phyloP scores from a whole-genome alignment of 768 basidiomycete species.

The Suillus weaverae region DNA sequence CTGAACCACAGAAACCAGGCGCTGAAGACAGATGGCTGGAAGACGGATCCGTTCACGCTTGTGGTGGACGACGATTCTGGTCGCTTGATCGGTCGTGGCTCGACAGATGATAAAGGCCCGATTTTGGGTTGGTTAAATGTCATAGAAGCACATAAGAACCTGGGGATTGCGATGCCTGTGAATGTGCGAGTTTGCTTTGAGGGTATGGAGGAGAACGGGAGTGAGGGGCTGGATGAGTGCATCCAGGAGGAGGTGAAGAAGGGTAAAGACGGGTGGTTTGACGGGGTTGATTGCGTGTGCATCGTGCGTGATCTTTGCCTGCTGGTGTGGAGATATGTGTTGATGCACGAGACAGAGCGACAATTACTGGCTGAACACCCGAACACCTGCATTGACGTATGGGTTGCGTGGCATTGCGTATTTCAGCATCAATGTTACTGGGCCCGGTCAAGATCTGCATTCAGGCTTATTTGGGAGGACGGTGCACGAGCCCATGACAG shows the following conservation, averaged over 20 bases:
- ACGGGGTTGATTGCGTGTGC: slow-evolving; percentile 89
- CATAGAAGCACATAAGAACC: slow-evolving; percentile 75
- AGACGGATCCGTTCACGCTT: slow-evolving; percentile 80
- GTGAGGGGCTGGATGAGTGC: slow-evolving; percentile 86
- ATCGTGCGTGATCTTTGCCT: slow-evolving; percentile 54
- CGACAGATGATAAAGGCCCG: slow-evolving; percentile 90
- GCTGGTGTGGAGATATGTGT: not conserved
- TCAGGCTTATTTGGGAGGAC: slow-evolving; percentile 84
- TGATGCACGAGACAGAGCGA: slow-evolving; percentile 55
- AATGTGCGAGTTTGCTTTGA: slow-evolving; percentile 93
- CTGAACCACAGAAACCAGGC: slow-evolving; percentile 30
- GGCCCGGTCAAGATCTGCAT: slow-evolving; percentile 86
- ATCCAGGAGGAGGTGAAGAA: slow-evolving; percentile 71
- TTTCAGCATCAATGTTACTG: slow-evolving; percentile 78
- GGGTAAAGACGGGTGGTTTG: slow-evolving; percentile 72
- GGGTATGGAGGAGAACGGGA: slow-evolving; percentile 96
- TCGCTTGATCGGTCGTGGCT: slow-evolving; percentile 81
- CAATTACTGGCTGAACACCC: slow-evolving; percentile 77
- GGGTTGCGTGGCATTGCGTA: slow-evolving; percentile 88
- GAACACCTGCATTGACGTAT: slow-evolving; percentile 46
- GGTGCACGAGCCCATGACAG: slow-evolving; percentile 93
- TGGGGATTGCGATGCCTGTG: slow-evolving; percentile 73
- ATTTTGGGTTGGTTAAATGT: slow-evolving; percentile 88
- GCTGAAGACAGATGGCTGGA: slow-evolving; percentile 75
- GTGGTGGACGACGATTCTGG: slow-evolving; percentile 47